These are phyloP conservation scores for Cephalotrichum gorgonifer DNA, from an alignment of 2,329 filamentous ascomycete species.

Conservation along the genomic window DNA sequence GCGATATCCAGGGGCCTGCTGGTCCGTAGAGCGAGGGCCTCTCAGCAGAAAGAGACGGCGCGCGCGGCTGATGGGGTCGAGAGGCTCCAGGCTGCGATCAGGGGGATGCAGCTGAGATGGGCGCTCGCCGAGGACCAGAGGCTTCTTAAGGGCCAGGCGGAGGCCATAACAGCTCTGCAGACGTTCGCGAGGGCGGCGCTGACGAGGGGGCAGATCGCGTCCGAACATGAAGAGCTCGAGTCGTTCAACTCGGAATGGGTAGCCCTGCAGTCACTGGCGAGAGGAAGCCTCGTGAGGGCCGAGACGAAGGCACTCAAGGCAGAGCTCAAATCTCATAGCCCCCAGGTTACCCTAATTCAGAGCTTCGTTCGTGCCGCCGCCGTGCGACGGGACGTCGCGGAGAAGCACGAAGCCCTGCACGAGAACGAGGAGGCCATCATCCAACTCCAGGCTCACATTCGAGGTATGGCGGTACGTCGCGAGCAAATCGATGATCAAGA, in stretches of 20 bases:
- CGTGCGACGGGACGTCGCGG: constrained; percentile 37
- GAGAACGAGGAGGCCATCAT: constrained; percentile 34
- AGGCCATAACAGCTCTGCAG: constrained; percentile 48
- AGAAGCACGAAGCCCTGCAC: constrained; percentile 35
- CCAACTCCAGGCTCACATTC: constrained; percentile 46
- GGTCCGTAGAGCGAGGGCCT: constrained; percentile 44
- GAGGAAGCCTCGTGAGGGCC: constrained; percentile 37
- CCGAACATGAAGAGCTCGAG: constrained; percentile 39
- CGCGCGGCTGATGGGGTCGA: constrained; percentile 40
- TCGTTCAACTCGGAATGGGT: constrained; percentile 39
- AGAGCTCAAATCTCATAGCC: constrained; percentile 34
- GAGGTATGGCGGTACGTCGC: constrained; percentile 50
- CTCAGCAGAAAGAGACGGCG: constrained; percentile 45
- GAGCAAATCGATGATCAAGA: constrained; percentile 36
- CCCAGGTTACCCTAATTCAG: constrained; percentile 37
- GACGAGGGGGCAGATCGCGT: constrained; percentile 41
- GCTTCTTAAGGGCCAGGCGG: constrained; percentile 38
- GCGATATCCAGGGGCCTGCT: constrained; percentile 58
- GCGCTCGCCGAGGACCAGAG: constrained; percentile 42
- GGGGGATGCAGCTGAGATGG: constrained; percentile 55
- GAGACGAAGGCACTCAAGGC: constrained; percentile 31
- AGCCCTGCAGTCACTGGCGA: constrained; percentile 27
- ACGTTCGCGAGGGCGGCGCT: constrained; percentile 54
- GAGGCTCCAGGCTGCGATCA: constrained; percentile 54
- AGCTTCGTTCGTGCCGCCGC: constrained; percentile 42